phyloP scores from a whole-genome alignment of 164 flowering plant species.

The Nymphaea colorata region DNA sequence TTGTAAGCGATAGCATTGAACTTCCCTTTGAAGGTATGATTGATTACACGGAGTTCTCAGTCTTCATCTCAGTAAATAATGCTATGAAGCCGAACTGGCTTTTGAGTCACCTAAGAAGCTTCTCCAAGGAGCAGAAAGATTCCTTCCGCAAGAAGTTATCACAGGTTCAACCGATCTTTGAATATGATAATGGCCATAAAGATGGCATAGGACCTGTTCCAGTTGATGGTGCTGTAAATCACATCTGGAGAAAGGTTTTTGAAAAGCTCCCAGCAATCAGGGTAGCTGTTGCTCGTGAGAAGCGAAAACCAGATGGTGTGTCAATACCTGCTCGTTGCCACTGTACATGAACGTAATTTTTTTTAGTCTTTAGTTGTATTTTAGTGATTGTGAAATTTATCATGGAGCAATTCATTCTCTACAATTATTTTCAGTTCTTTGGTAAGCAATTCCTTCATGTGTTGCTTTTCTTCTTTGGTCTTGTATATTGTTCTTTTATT shows the following conservation, averaged over 20 bases:
- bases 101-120: slow-evolving; percentile 42
- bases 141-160: slow-evolving; percentile 54
- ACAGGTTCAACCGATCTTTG: slow-evolving; percentile 48
- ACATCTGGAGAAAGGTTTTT: slow-evolving; percentile 77
- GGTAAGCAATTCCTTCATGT: too few species aligned
- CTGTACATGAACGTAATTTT: slow-evolving; percentile 31
- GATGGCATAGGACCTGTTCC: slow-evolving; percentile 78
- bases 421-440: too few species aligned
- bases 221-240: slow-evolving; percentile 74
- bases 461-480: too few species aligned
- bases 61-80: slow-evolving; percentile 61
- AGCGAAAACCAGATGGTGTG: slow-evolving; percentile 60
- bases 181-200: slow-evolving; percentile 61
- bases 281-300: slow-evolving; percentile 64
- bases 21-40: slow-evolving; percentile 92
- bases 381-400: too few species aligned
- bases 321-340: slow-evolving; percentile 73
- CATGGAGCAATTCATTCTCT: too few species aligned
- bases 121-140: slow-evolving; percentile 37
- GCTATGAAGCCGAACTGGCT: slow-evolving; percentile 77
- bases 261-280: slow-evolving; percentile 77
- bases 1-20: slow-evolving; percentile 82
- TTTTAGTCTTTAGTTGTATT: too few species aligned
- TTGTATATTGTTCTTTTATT: too few species aligned
- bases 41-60: slow-evolving; percentile 68